Evolutionary conservation across 2,329 filamentous ascomycete genomes (phyloP).

Genomic region (Davidsoniella virescens): DNA sequence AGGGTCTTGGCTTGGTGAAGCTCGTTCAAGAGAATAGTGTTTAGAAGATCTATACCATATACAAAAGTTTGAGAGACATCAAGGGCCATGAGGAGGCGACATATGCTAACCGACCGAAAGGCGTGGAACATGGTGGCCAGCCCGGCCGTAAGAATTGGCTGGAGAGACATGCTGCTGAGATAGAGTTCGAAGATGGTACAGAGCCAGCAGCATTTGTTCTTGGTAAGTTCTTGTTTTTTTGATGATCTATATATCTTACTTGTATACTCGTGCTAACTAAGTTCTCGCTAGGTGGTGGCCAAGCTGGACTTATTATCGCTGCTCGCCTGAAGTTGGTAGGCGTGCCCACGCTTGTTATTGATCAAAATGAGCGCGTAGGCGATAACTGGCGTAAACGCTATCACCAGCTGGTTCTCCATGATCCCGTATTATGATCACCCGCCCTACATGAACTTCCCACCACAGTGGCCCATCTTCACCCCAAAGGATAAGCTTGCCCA

Average conservation of each 20-base stretch:
- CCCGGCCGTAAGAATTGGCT: slow-evolving; percentile 42
- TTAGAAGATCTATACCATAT: slow-evolving; percentile 51
- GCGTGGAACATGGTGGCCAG: slow-evolving; percentile 38
- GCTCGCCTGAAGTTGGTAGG: slow-evolving; percentile 44
- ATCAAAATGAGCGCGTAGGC: slow-evolving; percentile 39
- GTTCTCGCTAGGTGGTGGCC: slow-evolving; percentile 33
- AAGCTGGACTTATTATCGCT: slow-evolving; percentile 40
- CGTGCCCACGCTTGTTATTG: slow-evolving; percentile 39
- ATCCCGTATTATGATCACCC: slow-evolving; percentile 47
- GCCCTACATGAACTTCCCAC: slow-evolving; percentile 48
- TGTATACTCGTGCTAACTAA: slow-evolving; percentile 3
- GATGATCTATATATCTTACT: background rate
- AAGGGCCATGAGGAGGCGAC: slow-evolving; percentile 35
- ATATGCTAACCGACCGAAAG: slow-evolving; percentile 32
- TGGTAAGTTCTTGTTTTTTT: slow-evolving; percentile 25
- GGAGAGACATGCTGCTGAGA: slow-evolving; percentile 32
- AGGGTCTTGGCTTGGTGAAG: slow-evolving; percentile 38
- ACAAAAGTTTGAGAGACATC: slow-evolving; percentile 40
- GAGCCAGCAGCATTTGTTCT: slow-evolving; percentile 46
- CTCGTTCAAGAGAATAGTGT: slow-evolving; percentile 25
- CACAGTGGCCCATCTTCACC: slow-evolving; percentile 52
- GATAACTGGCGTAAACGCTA: slow-evolving; percentile 51
- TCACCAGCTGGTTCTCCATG: slow-evolving; percentile 49
- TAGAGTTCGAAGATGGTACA: slow-evolving; percentile 27
- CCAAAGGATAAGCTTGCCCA: slow-evolving; percentile 57